phyloP scores from a whole-genome alignment of 331 rosid species.

The Quercus tomentella region DNA sequence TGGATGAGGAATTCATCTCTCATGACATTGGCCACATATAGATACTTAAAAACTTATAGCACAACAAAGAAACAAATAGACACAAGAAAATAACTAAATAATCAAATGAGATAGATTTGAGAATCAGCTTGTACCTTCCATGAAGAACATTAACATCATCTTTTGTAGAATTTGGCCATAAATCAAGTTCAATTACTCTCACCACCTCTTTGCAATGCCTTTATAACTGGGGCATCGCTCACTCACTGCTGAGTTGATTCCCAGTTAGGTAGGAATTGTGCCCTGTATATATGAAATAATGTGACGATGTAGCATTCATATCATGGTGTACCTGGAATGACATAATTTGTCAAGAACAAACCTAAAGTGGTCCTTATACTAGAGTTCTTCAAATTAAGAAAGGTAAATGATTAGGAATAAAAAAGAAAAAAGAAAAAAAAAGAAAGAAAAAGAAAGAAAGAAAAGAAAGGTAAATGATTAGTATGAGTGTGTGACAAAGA shows the following conservation, averaged over 20 bases:
- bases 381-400: not conserved
- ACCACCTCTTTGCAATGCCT: conserved; percentile 67
- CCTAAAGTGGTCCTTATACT: not conserved
- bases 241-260: conserved; percentile 89
- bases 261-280: conserved; percentile 96
- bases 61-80: not conserved
- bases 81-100: not conserved
- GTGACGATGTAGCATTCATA: conserved; percentile 85
- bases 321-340: conserved; percentile 83
- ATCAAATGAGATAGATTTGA: not conserved
- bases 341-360: conserved; percentile 16
- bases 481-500: not conserved
- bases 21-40: not conserved
- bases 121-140: conserved; percentile 58
- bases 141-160: conserved; percentile 70
- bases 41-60: not conserved
- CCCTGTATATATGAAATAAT: conserved; percentile 94
- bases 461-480: not conserved
- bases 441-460: too few relatives aligned
- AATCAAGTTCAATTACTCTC: conserved; percentile 77
- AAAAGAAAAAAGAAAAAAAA: too few relatives aligned
- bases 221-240: conserved; percentile 80
- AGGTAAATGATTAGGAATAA: too few relatives aligned
- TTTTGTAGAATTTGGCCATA: conserved; percentile 86
- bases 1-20: not conserved